phyloP scores from a whole-genome alignment of 148 eudicot genomes.

The Chenopodium album region DNA sequence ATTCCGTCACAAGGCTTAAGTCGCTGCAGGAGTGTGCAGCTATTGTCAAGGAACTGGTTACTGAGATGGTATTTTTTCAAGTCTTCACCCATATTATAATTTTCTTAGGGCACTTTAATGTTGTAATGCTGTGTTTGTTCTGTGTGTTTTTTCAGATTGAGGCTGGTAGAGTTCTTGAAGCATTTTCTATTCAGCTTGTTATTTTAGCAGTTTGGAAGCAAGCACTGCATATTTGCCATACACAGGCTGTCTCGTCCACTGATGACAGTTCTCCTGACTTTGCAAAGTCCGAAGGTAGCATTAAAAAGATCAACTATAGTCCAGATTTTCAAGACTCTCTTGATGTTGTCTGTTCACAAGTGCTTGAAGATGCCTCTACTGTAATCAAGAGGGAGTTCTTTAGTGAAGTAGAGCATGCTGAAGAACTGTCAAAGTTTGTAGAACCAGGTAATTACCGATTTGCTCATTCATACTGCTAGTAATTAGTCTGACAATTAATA shows the following conservation, averaged over 20 bases:
- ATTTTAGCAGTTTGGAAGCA: constrained; percentile 94
- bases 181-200: constrained; percentile 93
- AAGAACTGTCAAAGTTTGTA: constrained; percentile 66
- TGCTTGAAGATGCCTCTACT: constrained; percentile 53
- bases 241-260: constrained; percentile 72
- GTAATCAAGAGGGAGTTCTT: constrained; percentile 73
- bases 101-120: background rate
- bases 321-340: constrained; percentile 40
- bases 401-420: constrained; percentile 75
- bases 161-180: constrained; percentile 66
- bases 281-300: constrained; percentile 36
- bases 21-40: constrained; percentile 73
- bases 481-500: background rate
- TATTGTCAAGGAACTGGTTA: constrained; percentile 71
- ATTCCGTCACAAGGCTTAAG: constrained; percentile 61
- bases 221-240: constrained; percentile 80
- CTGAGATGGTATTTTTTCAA: constrained; percentile 55
- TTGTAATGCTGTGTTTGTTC: constrained; percentile 7
- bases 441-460: constrained; percentile 56
- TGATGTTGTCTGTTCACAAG: constrained; percentile 37
- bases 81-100: background rate
- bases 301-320: constrained; percentile 39
- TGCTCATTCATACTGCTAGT: background rate
- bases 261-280: constrained; percentile 66
- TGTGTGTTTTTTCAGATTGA: constrained; percentile 46